phyloP scores from a whole-genome alignment of 495 filamentous ascomycete species.

The Letharia columbiana region DNA sequence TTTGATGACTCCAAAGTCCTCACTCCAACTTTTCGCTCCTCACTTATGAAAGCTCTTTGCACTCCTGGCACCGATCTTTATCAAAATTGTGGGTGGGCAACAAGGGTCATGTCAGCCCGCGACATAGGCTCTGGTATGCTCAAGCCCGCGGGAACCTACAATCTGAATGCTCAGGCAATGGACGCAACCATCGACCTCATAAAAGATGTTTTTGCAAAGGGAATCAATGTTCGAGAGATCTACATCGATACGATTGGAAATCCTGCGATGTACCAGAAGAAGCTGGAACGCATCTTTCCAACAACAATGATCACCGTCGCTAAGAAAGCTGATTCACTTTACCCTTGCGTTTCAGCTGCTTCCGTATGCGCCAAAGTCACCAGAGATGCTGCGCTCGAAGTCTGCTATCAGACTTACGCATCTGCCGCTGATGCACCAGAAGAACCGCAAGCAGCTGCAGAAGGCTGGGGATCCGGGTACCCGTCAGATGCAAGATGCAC shows the following conservation, averaged over 20 bases:
- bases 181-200: constrained; percentile 90
- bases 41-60: constrained; percentile 68
- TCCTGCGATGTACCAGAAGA: constrained; percentile 71
- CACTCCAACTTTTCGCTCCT: constrained; percentile 60
- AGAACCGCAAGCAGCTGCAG: constrained; percentile 22
- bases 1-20: constrained; percentile 92
- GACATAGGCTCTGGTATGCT: constrained; percentile 80
- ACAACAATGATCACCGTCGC: constrained; percentile 73
- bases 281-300: constrained; percentile 77
- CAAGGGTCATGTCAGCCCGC: constrained; percentile 69
- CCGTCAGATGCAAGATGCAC: constrained; percentile 79
- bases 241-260: constrained; percentile 94
- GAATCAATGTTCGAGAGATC: constrained; percentile 76
- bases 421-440: constrained; percentile 19
- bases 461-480: constrained; percentile 83
- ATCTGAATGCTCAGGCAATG: constrained; percentile 96
- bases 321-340: constrained; percentile 91
- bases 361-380: constrained; percentile 95
- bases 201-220: constrained; percentile 57
- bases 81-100: constrained; percentile 70
- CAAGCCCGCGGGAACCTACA: constrained; percentile 59
- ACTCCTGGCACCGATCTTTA: constrained; percentile 55
- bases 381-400: constrained; percentile 76
- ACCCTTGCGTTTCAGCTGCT: constrained; percentile 88
- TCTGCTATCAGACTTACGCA: constrained; percentile 51